These are phyloP conservation scores for Hypoxylon rubiginosum DNA, from an alignment of 2,329 filamentous ascomycete genomes.

Conservation along the genomic window DNA sequence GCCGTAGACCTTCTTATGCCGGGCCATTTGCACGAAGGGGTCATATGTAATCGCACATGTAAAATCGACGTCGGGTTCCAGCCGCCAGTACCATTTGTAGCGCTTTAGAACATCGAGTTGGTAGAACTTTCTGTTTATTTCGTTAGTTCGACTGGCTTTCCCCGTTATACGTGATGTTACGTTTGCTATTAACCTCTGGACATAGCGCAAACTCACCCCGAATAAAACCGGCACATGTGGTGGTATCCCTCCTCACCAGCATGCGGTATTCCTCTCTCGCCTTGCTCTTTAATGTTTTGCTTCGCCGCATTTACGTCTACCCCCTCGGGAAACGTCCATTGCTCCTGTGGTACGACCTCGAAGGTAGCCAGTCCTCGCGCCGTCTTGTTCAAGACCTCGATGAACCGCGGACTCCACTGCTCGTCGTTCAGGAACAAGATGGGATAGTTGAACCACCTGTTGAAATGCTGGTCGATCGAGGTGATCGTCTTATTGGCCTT, in stretches of 20 bases:
- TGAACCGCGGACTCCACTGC: constrained; percentile 57
- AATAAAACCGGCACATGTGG: constrained; percentile 61
- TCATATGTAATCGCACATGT: constrained; percentile 63
- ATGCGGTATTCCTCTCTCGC: constrained; percentile 53
- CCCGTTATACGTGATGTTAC: background rate
- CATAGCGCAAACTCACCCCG: constrained; percentile 53
- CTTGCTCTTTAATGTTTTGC: constrained; percentile 53
- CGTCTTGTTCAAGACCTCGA: constrained; percentile 54
- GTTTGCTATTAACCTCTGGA: background rate
- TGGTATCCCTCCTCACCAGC: constrained; percentile 58
- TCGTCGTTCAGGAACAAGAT: constrained; percentile 63
- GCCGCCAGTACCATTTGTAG: constrained; percentile 63
- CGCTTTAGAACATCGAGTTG: constrained; percentile 56
- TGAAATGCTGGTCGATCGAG: constrained; percentile 60
- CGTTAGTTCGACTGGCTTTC: constrained; percentile 11
- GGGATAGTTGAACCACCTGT: constrained; percentile 62
- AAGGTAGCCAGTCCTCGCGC: constrained; percentile 57
- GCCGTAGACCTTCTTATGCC: constrained; percentile 59
- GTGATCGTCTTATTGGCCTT: constrained; percentile 57
- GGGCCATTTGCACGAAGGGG: constrained; percentile 61
- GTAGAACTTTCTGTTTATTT: constrained; percentile 57
- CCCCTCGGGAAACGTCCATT: constrained; percentile 59
- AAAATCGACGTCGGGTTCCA: constrained; percentile 61
- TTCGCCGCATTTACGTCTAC: constrained; percentile 51
- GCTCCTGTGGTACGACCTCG: constrained; percentile 56